Evolutionary conservation across 805 yeast genomes (phyloP).

Genomic region (Pichia nanzhaoensis): DNA sequence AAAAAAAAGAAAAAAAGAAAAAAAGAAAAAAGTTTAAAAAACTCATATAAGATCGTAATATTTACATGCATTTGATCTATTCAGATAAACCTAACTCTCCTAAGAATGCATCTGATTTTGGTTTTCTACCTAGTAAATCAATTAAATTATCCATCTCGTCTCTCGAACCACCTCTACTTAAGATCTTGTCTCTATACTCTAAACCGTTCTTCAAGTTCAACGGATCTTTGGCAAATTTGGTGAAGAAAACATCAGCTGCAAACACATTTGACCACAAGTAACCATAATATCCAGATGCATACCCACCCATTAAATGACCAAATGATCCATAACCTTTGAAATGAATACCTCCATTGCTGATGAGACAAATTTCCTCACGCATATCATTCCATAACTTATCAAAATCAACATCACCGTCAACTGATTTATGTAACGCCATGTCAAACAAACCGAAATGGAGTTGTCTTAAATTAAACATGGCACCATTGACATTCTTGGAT

Average conservation of each 20-base stretch:
- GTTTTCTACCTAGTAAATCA: conserved; percentile 70
- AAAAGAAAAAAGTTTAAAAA: background rate
- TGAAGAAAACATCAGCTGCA: conserved; percentile 75
- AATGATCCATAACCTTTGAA: conserved; percentile 72
- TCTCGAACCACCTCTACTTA: conserved; percentile 66
- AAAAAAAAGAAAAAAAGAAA: background rate
- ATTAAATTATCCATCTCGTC: conserved; percentile 60
- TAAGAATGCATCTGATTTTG: conserved; percentile 66
- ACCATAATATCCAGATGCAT: conserved; percentile 83
- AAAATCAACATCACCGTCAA: conserved; percentile 44
- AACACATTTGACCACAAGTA: conserved; percentile 81
- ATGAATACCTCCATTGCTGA: conserved; percentile 45
- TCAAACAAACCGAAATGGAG: conserved; percentile 75
- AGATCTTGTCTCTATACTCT: conserved; percentile 60
- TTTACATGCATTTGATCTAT: background rate
- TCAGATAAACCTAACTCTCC: conserved; percentile 48
- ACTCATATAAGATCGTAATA: no score
- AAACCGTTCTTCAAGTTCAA: conserved; percentile 55
- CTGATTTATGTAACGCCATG: conserved; percentile 55
- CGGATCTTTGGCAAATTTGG: conserved; percentile 63
- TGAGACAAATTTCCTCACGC: conserved; percentile 55
- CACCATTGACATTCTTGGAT: conserved; percentile 73
- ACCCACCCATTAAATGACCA: conserved; percentile 79
- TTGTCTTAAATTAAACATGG: conserved; percentile 65
- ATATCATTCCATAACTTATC: conserved; percentile 55